Evolutionary conservation across 2,329 filamentous ascomycete species (phyloP), one percentile per base, ranked within the genome.

Genomic region (Stagonosporopsis chrysanthemi): DNA sequence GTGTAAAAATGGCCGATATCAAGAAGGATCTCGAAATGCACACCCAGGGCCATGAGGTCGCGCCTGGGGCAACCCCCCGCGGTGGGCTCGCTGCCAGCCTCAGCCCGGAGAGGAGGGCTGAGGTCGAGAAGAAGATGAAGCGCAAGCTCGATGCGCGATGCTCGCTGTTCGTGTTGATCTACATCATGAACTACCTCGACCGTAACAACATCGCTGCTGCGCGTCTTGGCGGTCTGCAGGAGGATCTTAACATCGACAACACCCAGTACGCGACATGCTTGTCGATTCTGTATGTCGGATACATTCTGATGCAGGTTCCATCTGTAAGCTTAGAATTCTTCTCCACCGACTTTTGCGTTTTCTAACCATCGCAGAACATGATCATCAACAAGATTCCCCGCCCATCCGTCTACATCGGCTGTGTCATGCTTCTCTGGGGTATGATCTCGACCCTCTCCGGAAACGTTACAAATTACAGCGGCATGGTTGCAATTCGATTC

Each of bases 401-500:
- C 3, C 76, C 77, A 0, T 73, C 71, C 7, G 41, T 73, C 7
- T 78, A 77, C 62, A 73, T 78, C 45, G 60, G 66, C 14, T 35
- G 57, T 1, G 78, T 76, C 41, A 78, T 79, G 67, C 56, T 75
- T 9, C 26, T 75, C 6, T 80, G 77, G 77, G 77, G 75, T 14
- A 67, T 76, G 58, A 73, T 80, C 11, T 76, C 72, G 0, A 76
- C 75, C 0, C 63, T 74, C 7, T 75, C 70, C 1, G 75, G 75
- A 17, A 68, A 67, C 17, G 68, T 64, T 1, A 58, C 64, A 35
- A 73, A 70, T 51, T 78, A 73, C 50, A 65, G 62, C 17, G 76
- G 76, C 33, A 75, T 79, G 66, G 69, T 78, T 14, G 67, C 66
- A 2, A 63, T 72, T n/a, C 71, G 73, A 12, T 77, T 76, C 61